These are phyloP conservation scores for Xylariaceae sp. DNA, from an alignment of 2,329 filamentous ascomycete genomes.

Conservation along the genomic window DNA sequence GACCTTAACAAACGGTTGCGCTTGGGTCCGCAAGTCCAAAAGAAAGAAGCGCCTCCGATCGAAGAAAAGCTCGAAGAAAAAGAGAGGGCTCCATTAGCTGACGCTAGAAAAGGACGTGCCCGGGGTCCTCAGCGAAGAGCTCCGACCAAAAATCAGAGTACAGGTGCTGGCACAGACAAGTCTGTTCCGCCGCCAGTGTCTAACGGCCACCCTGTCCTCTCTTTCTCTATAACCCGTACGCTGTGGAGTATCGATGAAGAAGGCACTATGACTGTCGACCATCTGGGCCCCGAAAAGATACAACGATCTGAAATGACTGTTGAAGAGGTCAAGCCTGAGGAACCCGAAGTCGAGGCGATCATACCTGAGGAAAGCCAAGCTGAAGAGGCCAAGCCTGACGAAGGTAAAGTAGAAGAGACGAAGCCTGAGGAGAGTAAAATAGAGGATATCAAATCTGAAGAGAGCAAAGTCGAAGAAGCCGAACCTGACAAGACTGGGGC, in stretches of 20 bases:
- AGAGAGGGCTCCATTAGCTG: conserved; percentile 79
- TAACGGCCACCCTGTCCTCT: conserved; percentile 47
- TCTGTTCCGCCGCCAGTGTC: conserved; percentile 39
- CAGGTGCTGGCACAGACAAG: conserved; percentile 39
- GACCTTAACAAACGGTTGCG: conserved; percentile 90
- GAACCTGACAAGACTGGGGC: background rate
- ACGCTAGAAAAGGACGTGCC: conserved; percentile 89
- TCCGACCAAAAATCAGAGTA: conserved; percentile 56
- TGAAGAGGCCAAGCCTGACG: conserved; percentile 16
- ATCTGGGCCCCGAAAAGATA: conserved; percentile 23
- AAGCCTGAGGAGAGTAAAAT: conserved; percentile 15
- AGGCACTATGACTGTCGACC: conserved; percentile 50
- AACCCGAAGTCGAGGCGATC: background rate
- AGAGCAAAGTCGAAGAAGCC: background rate
- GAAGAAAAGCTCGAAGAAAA: conserved; percentile 62
- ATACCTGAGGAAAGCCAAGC: conserved; percentile 8
- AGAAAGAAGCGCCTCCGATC: conserved; percentile 70
- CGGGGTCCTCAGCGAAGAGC: conserved; percentile 83
- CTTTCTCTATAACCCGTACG: conserved; percentile 54
- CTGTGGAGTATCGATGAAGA: conserved; percentile 61
- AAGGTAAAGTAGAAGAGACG: conserved; percentile 7
- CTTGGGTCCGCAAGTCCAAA: conserved; percentile 80
- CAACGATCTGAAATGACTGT: conserved; percentile 18
- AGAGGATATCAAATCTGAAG: background rate
- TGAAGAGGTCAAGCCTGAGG: conserved; percentile 17